Conservation (phyloP, 495 filamentous ascomycete genomes). For the Tuber melanosporum region DNA sequence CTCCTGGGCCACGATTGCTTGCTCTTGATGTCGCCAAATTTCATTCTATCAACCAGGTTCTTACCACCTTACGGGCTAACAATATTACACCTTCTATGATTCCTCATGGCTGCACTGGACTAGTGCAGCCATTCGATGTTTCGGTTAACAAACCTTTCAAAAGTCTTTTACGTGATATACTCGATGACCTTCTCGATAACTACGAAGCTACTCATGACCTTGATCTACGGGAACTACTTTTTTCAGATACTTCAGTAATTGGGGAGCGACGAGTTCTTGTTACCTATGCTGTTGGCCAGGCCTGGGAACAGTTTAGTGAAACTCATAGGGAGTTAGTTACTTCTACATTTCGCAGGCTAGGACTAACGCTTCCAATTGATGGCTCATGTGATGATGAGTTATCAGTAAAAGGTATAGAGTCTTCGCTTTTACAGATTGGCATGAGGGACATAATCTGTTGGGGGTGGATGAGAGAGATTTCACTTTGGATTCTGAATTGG, state of each 20-base stretch:
- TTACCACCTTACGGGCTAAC: conserved; percentile 2
- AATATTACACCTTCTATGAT: conserved; percentile 13
- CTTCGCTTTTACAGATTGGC: not conserved
- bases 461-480: too few relatives aligned
- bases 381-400: conserved; percentile 15
- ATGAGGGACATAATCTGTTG: not conserved
- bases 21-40: conserved; percentile 10
- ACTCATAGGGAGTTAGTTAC: too few relatives aligned
- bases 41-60: conserved; percentile 5
- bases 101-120: not conserved
- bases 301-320: too few relatives aligned
- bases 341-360: not conserved
- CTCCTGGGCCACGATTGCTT: too few relatives aligned
- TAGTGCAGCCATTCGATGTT: conserved; percentile 12
- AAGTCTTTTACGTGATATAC: conserved; percentile 5
- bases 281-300: too few relatives aligned
- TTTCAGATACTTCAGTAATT: too few relatives aligned
- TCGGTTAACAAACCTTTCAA: conserved; percentile 10
- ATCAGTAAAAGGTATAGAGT: conserved; percentile 11
- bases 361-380: conserved; percentile 17
- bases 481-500: too few relatives aligned
- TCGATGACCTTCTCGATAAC: conserved; percentile 2
- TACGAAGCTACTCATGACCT: not conserved
- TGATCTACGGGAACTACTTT: not conserved
- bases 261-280: too few relatives aligned